Evolutionary conservation across 192 early-diverging fungal genomes (phyloP).

Genomic region (Chytriomyces hyalinus): DNA sequence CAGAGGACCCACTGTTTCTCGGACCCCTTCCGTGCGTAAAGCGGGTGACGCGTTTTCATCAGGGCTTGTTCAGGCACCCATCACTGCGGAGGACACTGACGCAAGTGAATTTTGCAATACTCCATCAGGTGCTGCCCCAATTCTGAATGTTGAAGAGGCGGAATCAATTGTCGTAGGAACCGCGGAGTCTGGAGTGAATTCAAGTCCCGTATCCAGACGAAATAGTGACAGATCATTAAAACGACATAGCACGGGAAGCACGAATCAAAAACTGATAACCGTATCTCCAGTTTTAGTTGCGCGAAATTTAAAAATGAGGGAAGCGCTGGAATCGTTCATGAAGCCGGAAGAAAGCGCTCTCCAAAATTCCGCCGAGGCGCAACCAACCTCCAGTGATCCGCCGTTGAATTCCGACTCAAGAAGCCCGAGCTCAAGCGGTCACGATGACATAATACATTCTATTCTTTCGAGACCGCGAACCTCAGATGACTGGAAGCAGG

Average conservation of each 20-base stretch:
- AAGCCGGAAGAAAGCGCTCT: not conserved
- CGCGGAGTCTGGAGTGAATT: not conserved
- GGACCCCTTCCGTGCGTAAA: not conserved
- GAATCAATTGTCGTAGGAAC: not conserved
- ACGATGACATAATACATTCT: not conserved
- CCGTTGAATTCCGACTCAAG: not conserved
- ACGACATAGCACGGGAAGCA: not conserved
- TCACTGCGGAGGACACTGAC: not conserved
- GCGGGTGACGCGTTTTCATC: not conserved
- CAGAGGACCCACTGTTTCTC: not conserved
- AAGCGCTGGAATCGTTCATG: not conserved
- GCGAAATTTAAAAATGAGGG: not conserved
- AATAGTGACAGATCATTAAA: not conserved
- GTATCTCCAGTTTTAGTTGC: not conserved
- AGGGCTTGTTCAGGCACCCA: not conserved
- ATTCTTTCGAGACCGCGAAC: not conserved
- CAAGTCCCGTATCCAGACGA: not conserved
- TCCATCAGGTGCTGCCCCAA: not conserved
- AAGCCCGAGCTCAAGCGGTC: not conserved
- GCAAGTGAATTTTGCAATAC: not conserved
- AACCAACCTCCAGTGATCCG: not conserved
- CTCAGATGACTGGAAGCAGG: slow-evolving; percentile 4
- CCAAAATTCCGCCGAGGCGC: not conserved
- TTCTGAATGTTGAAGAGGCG: not conserved
- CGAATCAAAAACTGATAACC: not conserved